Conservation (phyloP, 2,329 filamentous ascomycete genomes). For the Aspergillus fischeri region DNA sequence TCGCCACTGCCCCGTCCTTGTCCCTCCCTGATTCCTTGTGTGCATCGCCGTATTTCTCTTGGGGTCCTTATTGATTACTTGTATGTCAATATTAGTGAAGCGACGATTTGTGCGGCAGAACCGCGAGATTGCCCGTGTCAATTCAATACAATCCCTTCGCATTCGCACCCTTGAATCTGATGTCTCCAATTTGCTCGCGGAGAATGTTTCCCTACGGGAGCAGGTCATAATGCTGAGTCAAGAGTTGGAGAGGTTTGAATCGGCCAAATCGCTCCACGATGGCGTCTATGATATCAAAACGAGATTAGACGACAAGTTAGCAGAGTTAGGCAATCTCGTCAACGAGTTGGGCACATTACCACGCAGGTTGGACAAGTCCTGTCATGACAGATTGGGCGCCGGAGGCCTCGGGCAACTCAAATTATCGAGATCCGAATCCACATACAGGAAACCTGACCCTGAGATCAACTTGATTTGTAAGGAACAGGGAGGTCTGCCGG, state of each 20-base stretch:
- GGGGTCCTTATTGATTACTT: not conserved
- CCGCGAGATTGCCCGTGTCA: constrained; percentile 61
- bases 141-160: constrained; percentile 61
- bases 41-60: not conserved
- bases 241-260: constrained; percentile 48
- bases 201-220: constrained; percentile 58
- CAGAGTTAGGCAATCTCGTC: constrained; percentile 52
- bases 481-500: constrained; percentile 47
- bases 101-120: constrained; percentile 63
- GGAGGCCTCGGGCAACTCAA: constrained; percentile 8
- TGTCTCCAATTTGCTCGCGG: constrained; percentile 54
- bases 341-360: constrained; percentile 50
- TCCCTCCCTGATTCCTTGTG: not conserved
- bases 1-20: not conserved
- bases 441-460: constrained; percentile 10
- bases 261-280: constrained; percentile 41
- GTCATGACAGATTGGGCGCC: constrained; percentile 11
- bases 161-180: constrained; percentile 63
- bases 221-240: constrained; percentile 55
- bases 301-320: constrained; percentile 53
- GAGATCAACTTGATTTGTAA: constrained; percentile 18
- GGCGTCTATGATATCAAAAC: constrained; percentile 51
- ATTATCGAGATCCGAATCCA: constrained; percentile 8
- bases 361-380: constrained; percentile 22
- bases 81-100: constrained; percentile 48